Conservation (phyloP, 495 filamentous ascomycete genomes). For the Neurospora sp. region DNA sequence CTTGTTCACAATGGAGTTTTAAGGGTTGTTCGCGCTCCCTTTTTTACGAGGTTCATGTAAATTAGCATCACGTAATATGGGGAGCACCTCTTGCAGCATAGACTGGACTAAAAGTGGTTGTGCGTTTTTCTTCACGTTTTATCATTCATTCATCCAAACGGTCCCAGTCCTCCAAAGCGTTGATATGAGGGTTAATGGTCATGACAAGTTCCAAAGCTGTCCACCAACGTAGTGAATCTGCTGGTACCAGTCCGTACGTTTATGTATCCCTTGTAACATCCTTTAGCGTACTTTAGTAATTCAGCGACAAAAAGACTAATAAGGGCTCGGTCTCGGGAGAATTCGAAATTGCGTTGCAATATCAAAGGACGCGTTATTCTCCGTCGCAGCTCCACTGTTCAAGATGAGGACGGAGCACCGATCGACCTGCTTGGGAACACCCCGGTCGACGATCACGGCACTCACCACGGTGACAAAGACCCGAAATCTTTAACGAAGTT, state of each 20-base stretch:
- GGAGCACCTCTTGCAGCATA: conserved; percentile 2
- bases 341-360: not conserved
- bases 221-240: not conserved
- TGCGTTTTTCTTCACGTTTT: not conserved
- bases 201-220: not conserved
- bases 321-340: not conserved
- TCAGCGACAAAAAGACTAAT: not conserved
- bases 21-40: conserved; percentile 7
- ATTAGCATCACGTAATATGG: conserved; percentile 20
- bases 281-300: not conserved
- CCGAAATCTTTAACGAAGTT: not conserved
- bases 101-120: not conserved
- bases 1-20: conserved; percentile 14
- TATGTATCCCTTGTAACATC: not conserved
- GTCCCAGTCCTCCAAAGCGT: not conserved
- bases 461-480: not conserved
- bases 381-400: not conserved
- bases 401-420: not conserved
- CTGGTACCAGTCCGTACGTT: not conserved
- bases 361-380: not conserved
- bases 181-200: not conserved
- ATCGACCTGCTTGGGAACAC: not conserved
- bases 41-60: conserved; percentile 18
- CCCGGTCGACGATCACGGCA: not conserved
- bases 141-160: not conserved